Evolutionary conservation across 345 rosid genomes (phyloP), one percentile per base, ranked within the genome.

Genomic region (Arabis alpina): DNA sequence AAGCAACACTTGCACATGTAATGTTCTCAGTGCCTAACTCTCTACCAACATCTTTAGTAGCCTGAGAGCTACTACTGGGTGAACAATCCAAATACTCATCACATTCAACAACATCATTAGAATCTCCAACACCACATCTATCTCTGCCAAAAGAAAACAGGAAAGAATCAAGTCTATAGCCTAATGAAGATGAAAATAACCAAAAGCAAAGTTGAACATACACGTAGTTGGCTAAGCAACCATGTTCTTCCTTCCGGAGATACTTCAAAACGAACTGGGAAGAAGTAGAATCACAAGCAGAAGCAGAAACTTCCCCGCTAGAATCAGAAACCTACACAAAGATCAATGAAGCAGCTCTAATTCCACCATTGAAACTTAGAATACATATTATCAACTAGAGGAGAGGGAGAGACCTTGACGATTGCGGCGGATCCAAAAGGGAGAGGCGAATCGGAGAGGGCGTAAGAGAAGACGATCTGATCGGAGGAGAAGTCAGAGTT

Each of bases 361-460:
- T 68, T 47, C 12, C 40, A 65, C 63, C 30, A 59, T 16, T 10
- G 37, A 13, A 56, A 64, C 32, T 43, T 61, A 58, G 9, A 49
- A 49, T 48, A 5, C 39, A 10, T 1, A 25, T 6, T 19, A 19
- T 19, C 23, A 19, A 19, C 23, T 19, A 19, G 23, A 19, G 23
- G 23, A 19, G 23, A 19, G 23, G 23, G 23, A 19, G 23, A 19
- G 39, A 87, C 96, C 91, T 89, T 80, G 16, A 89, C 92, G 47
- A 88, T 83, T 43, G 94, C 94, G 67, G 92, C 79, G 75, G 88
- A 89, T 47, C 84, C 89, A 63, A 83, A 80, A 57, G 96, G 96
- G 34, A 89, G 84, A 50, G 88, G 77, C 23, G 91, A 88, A 76
- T 82, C 82, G 61, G 96, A 83, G 61, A 88, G 69, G 71, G 86